Evolutionary conservation across 768 basidiomycete genomes (phyloP), one percentile per base, ranked within the genome.

Genomic region (Mycena haematopus): DNA sequence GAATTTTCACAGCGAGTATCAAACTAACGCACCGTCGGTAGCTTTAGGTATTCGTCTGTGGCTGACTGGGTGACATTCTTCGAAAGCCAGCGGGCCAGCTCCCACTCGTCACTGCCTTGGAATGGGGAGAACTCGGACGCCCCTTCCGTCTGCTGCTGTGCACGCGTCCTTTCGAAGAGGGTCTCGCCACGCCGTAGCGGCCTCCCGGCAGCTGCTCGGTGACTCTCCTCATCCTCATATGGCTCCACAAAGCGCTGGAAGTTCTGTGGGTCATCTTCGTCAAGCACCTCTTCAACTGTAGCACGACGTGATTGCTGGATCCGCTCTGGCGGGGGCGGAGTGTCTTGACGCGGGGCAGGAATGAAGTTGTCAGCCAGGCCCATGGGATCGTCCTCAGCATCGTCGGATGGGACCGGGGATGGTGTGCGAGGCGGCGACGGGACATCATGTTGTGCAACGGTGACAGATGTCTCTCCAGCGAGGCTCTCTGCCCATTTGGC

Each of bases 31-130:
- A 54, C 52, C n/a, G 17, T 54, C 1, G 52, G 52, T 13, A 76
- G 62, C 40, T 70, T 66, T 33, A 76, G 63, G 45, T 73, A 78
- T 22, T 71, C 61, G 21, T 76, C 73, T 10, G 71, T 73, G 21
- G 68, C 65, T 2, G 55, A 71, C 17, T 76, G 67, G 5, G 73
- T 66, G 13, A 72, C 68, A 17, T 58, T 56, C 14, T 63, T 65
- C 15, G 71, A 69, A 40, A 78, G 51, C 74, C 73, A 78, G 14
- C 55, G 47, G 0, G 69, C 74, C 73, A 51, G 50, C 3, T 51
- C 31, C 50, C 50, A 51, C 27, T 78, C 73, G 9, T 73, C 72
- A 35, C 63, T 49, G 31, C 55, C 44, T 15, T 29, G 22, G 45
- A 77, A 78, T 24, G 75, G 75, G 1, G 62, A 66, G 70, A 71